Evolutionary conservation across 148 eudicot genomes (phyloP).

Genomic region (Persicaria maculosa): DNA sequence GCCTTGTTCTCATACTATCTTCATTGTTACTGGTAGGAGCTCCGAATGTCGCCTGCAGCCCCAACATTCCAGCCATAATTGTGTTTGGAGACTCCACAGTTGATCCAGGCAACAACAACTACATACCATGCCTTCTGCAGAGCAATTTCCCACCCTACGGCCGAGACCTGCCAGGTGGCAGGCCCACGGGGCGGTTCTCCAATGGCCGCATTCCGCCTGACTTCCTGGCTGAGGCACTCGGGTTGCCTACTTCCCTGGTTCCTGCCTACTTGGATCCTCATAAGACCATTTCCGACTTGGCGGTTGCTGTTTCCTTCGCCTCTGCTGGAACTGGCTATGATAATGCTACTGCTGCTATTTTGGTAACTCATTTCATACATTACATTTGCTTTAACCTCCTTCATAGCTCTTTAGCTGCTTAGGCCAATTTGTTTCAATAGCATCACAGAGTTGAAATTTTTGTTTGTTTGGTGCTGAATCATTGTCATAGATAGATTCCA

Average conservation of each 20-base stretch:
- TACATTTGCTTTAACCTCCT: not conserved
- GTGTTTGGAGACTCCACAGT: conserved; percentile 85
- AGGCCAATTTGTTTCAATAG: not conserved
- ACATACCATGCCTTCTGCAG: conserved; percentile 25
- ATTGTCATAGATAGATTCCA: not conserved
- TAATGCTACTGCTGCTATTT: conserved; percentile 26
- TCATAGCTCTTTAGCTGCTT: not conserved
- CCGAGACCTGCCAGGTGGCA: conserved; percentile 25
- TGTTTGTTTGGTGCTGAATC: not conserved
- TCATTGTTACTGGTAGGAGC: not conserved
- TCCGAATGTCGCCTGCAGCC: not conserved
- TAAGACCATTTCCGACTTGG: conserved; percentile 29
- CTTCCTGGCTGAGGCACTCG: conserved; percentile 33
- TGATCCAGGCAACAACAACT: conserved; percentile 74
- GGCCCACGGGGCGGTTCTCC: conserved; percentile 52
- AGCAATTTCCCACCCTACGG: conserved; percentile 59
- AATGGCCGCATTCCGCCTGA: conserved; percentile 52
- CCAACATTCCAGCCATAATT: conserved; percentile 21
- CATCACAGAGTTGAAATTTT: not conserved
- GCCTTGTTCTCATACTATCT: not conserved
- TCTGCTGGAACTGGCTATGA: conserved; percentile 60
- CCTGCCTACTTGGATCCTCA: conserved; percentile 52
- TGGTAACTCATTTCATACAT: conserved; percentile 10
- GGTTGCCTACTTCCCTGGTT: conserved; percentile 28
- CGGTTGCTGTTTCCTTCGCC: conserved; percentile 55